Base-by-base conservation (phyloP, 352 stramenopile genomes). In the Globisporangium middletonii region DNA sequence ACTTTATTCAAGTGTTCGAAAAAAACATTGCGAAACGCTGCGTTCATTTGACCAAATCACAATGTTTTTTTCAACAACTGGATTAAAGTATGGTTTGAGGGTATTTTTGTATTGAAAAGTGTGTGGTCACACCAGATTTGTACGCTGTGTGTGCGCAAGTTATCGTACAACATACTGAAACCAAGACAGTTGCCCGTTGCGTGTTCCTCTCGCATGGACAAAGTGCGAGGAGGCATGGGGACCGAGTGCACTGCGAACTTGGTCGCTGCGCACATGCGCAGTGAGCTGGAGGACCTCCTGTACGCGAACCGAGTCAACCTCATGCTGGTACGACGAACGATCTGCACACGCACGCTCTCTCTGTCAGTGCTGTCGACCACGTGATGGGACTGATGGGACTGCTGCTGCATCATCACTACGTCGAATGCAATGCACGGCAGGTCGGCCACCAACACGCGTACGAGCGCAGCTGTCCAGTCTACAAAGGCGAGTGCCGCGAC, bases 371-470 rank as follows among this genome's bases (percentile, higher is more conserved):
- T 48, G 19, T 26, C 30, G 12, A 23, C 16, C 16, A 49, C 15
- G 16, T 44, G 28, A 5, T 42, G n/a, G 23, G 23, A 23, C 23
- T 23, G 23, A 23, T 23, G 23, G 23, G 23, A 23, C 23, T 23
- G 23, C 23, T 23, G 23, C 23, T 23, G 23, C 23, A 23, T 23
- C 50, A 8, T 41, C 8, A 41, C 35, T 8, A 41, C 35, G 13
- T 41, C 8, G 13, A 41, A 8, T 8, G 8, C 13, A 12, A 45
- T 45, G 18, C 9, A 41, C 18, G 23, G 1, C 48, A 89, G 60
- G 75, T 82, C 57, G 91, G 89, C 0, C 91, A 98, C 61, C 87
- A 96, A 64, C 91, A 98, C 65, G 78, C 77, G 2, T 97, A 97
- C 65, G 76, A 97, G 53, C 79, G 88, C 23, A 92, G 72, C 37